phyloP scores from a whole-genome alignment of 1,284 basidiomycete genomes.

The Ganoderma meredithae region DNA sequence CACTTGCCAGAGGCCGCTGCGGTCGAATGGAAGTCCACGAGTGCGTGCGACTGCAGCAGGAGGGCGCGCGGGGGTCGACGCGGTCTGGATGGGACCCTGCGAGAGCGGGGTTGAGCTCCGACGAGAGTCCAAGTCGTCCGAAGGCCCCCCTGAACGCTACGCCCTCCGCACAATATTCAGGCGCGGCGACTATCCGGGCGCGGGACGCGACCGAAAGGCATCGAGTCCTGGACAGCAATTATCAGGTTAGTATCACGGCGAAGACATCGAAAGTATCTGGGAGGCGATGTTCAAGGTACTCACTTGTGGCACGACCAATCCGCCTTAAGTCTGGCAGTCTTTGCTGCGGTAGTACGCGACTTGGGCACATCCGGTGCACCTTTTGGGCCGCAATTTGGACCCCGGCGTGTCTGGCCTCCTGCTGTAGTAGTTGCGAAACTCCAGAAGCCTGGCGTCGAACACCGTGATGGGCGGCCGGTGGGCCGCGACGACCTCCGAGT shows the following conservation, averaged over 20 bases:
- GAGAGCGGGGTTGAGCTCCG: background rate
- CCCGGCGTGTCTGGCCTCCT: background rate
- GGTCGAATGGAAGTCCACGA: background rate
- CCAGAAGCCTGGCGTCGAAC: too few relatives aligned
- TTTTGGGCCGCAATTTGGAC: background rate
- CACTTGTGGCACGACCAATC: background rate
- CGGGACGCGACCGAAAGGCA: background rate
- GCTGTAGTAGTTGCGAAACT: too few relatives aligned
- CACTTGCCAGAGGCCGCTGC: background rate
- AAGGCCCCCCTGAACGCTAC: background rate
- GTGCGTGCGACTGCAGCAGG: background rate
- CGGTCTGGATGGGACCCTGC: background rate
- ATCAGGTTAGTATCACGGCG: background rate
- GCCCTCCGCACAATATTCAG: background rate
- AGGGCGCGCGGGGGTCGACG: too few relatives aligned
- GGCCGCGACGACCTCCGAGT: too few relatives aligned
- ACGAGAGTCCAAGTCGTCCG: background rate
- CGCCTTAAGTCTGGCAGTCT: constrained; percentile 7
- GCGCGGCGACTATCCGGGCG: background rate
- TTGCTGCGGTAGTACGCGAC: constrained; percentile 7
- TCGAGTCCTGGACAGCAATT: background rate
- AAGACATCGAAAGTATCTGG: too few relatives aligned
- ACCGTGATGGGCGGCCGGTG: background rate
- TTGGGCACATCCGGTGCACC: background rate
- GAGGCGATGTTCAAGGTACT: background rate